Percentiles rank a stretch among this genome's conserved stretches.
These are phyloP conservation scores for Mallotus nudiflorus DNA, from an alignment of 345 rosid species.

Conservation along the genomic window DNA sequence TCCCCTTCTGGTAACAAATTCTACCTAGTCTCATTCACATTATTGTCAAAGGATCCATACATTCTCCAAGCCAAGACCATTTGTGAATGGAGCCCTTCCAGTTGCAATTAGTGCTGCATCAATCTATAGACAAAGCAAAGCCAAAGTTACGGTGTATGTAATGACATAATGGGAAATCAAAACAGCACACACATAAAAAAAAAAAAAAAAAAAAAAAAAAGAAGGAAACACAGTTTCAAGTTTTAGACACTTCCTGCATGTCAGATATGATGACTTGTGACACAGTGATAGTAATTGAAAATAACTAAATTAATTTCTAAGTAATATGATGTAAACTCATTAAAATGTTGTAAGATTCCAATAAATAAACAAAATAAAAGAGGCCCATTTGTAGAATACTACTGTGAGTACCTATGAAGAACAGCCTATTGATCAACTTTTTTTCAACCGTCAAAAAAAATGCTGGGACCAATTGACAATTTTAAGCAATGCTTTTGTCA, in stretches of 20 bases:
- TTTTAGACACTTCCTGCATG: neutral
- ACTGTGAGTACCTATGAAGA: neutral
- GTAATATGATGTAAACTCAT: neutral
- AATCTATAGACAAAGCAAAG: conserved; percentile 51
- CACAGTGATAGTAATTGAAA: neutral
- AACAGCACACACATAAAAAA: too few relatives aligned
- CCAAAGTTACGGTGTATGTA: conserved; percentile 3
- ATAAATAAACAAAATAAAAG: neutral
- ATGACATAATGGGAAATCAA: neutral
- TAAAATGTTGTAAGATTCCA: neutral
- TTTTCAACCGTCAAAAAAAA: neutral
- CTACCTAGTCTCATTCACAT: neutral
- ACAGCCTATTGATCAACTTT: neutral
- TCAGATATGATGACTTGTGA: neutral
- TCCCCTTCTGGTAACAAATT: conserved; percentile 1
- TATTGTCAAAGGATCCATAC: conserved; percentile 41
- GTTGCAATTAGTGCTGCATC: conserved; percentile 99
- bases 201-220: too few relatives aligned
- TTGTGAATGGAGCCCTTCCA: conserved; percentile 98
- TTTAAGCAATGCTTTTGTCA: neutral
- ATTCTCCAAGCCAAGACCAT: conserved; percentile 94
- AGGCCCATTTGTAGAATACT: neutral
- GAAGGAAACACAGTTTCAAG: neutral
- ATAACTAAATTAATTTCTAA: neutral
- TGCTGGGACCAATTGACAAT: neutral